Evolutionary conservation across 208 protist genomes (phyloP).

Genomic region (Strigomonas culicis): DNA sequence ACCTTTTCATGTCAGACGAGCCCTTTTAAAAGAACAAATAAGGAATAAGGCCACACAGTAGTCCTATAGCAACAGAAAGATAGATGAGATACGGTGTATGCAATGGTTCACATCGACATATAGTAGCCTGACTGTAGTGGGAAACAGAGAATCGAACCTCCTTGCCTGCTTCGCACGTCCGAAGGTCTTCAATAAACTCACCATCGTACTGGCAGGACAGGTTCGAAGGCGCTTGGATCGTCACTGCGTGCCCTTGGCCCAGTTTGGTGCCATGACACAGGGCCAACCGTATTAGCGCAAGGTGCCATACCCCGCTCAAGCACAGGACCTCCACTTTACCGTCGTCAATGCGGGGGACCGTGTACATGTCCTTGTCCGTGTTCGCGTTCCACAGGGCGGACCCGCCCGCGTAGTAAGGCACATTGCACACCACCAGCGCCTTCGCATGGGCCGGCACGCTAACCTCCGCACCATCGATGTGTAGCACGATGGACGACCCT

Average conservation of each 20-base stretch:
- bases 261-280: constrained; percentile 45
- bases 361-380: constrained; percentile 11
- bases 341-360: constrained; percentile 30
- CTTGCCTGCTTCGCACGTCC: not conserved
- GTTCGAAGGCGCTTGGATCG: constrained; percentile 19
- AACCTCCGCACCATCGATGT: constrained; percentile 29
- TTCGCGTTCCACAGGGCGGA: constrained; percentile 37
- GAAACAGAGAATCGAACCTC: not conserved
- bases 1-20: no score
- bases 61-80: not conserved
- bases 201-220: constrained; percentile 54
- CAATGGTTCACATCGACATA: not conserved
- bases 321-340: constrained; percentile 39
- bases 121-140: not conserved
- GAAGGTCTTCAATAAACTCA: constrained; percentile 23
- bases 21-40: not conserved
- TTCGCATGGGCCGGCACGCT: constrained; percentile 36
- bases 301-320: constrained; percentile 55
- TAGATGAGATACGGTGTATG: not conserved
- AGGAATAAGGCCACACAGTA: not conserved
- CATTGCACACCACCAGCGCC: constrained; percentile 50
- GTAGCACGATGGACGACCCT: constrained; percentile 7
- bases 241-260: constrained; percentile 35
- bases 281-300: constrained; percentile 35
- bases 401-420: constrained; percentile 54